Percentiles rank a stretch among this genome's conserved stretches.
These are phyloP conservation scores for Aureobasidium musti DNA, from an alignment of 2,329 filamentous ascomycete genomes.

Conservation along the genomic window DNA sequence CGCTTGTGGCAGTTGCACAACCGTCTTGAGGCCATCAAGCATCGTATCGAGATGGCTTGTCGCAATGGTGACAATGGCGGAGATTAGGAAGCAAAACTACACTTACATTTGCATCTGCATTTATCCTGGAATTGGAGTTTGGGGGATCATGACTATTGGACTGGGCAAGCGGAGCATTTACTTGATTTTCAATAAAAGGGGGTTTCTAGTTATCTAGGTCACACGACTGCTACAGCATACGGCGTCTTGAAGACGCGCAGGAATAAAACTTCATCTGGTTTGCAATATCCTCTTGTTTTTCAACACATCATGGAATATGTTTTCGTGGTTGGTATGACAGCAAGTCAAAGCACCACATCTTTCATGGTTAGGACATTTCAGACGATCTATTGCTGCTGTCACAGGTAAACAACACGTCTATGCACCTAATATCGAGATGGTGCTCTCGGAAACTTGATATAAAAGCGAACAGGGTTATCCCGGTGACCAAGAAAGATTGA, in stretches of 20 bases:
- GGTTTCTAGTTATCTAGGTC: background rate
- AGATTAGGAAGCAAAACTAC: background rate
- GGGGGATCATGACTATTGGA: background rate
- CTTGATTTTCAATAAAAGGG: background rate
- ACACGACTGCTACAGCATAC: background rate
- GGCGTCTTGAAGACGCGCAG: background rate
- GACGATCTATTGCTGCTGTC: background rate
- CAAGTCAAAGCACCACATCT: background rate
- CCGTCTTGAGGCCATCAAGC: conserved; percentile 58
- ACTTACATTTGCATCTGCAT: conserved; percentile 14
- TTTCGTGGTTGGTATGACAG: background rate
- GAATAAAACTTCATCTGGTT: background rate
- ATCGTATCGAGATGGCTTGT: conserved; percentile 50
- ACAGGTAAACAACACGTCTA: background rate
- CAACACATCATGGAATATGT: too few relatives aligned
- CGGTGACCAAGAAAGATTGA: background rate
- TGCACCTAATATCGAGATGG: background rate
- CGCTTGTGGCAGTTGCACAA: conserved; percentile 57
- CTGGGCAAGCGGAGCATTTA: conserved; percentile 3
- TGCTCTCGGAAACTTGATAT: background rate
- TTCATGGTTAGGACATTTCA: background rate
- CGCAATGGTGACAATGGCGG: background rate
- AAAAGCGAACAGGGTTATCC: background rate
- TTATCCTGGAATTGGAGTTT: background rate
- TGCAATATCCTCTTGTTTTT: too few relatives aligned